These are phyloP conservation scores for Caulochytrium protostelioides DNA, from an alignment of 371 early-diverging fungal genomes.

Conservation along the genomic window DNA sequence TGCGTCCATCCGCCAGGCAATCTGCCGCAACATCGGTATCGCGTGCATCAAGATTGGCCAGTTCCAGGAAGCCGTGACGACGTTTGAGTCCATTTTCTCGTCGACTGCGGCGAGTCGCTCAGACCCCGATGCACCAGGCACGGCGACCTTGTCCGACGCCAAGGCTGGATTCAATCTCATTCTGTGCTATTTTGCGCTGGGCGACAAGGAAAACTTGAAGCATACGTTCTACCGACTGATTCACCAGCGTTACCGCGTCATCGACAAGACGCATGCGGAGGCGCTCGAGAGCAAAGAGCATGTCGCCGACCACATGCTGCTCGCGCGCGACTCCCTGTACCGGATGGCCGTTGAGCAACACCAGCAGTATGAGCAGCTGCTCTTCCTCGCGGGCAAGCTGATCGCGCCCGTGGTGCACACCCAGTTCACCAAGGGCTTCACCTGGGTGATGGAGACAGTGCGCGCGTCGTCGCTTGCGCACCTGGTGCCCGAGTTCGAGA, in stretches of 20 bases:
- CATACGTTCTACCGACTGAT: conserved; percentile 19
- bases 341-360: background rate
- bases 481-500: conserved; percentile 26
- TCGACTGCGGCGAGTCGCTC: background rate
- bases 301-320: conserved; percentile 3
- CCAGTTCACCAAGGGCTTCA: conserved; percentile 15
- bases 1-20: conserved; percentile 13
- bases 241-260: too few species aligned
- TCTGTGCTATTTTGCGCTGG: conserved; percentile 31
- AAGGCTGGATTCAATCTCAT: conserved; percentile 31
- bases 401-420: conserved; percentile 19
- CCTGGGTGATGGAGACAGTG: conserved; percentile 23
- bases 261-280: too few species aligned
- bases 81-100: conserved; percentile 21
- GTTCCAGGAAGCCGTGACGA: conserved; percentile 29
- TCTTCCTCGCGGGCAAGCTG: conserved; percentile 22
- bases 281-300: too few species aligned
- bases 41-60: conserved; percentile 27
- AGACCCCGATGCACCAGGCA: background rate
- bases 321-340: background rate
- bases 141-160: too few species aligned
- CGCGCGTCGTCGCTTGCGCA: conserved; percentile 19
- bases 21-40: conserved; percentile 28
- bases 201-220: conserved; percentile 27
- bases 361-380: conserved; percentile 9